Conservation (phyloP, 257 asterid genomes). For the Solanum lycopersicoides region DNA sequence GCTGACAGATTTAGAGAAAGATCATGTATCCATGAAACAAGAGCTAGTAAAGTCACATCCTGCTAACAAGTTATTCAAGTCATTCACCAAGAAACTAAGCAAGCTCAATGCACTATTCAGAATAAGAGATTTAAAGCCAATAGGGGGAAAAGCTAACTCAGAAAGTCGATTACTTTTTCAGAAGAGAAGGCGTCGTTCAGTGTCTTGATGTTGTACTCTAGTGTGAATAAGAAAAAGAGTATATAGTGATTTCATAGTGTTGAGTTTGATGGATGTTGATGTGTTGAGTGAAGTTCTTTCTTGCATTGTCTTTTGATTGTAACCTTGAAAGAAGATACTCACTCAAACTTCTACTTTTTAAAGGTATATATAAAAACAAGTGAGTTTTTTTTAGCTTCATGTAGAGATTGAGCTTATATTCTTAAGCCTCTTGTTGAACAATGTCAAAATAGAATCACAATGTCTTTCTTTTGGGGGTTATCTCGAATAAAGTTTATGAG, state of each 20-base stretch:
- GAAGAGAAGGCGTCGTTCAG: slow-evolving; percentile 71
- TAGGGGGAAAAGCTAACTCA: slow-evolving; percentile 36
- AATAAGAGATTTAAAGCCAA: slow-evolving; percentile 36
- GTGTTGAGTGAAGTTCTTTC: background rate
- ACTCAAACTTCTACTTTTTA: background rate
- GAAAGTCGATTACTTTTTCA: slow-evolving; percentile 63
- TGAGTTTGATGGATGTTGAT: background rate
- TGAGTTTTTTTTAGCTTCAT: background rate
- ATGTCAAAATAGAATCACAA: background rate
- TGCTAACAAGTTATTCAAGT: slow-evolving; percentile 61
- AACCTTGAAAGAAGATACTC: background rate
- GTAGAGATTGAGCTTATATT: background rate
- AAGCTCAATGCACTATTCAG: slow-evolving; percentile 55
- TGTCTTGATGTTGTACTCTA: slow-evolving; percentile 35
- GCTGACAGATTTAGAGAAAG: slow-evolving; percentile 86
- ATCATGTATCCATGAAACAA: slow-evolving; percentile 89
- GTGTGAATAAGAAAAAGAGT: background rate
- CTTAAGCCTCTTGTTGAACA: background rate
- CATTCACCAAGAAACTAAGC: slow-evolving; percentile 60
- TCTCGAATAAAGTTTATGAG: background rate
- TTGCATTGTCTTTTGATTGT: background rate
- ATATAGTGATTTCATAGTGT: background rate
- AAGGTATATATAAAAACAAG: background rate
- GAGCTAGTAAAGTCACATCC: slow-evolving; percentile 72
- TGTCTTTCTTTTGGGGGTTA: background rate